Percentiles rank a stretch among this genome's conserved stretches.
Conservation (phyloP, 768 basidiomycete genomes). For the Crepidotus variabilis region DNA sequence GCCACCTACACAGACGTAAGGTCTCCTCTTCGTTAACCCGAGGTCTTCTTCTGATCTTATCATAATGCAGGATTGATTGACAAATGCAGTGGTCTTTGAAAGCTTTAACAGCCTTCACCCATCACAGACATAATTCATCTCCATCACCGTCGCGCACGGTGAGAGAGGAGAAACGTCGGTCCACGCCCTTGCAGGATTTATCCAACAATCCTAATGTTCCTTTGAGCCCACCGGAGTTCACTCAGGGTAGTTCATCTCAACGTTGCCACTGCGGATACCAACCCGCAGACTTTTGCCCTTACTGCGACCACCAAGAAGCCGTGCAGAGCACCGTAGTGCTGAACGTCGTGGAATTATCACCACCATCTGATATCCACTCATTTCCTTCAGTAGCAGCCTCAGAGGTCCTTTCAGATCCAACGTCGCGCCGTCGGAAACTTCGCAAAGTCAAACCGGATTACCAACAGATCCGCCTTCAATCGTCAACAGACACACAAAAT, state of each 20-base stretch:
- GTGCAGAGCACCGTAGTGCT: conserved; percentile 1
- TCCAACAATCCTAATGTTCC: background rate
- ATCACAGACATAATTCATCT: conserved; percentile 4
- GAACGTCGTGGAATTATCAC: background rate
- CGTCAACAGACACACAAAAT: conserved; percentile 1
- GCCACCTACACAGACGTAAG: background rate
- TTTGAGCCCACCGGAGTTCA: background rate
- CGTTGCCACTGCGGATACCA: conserved; percentile 13
- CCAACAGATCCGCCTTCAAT: conserved; percentile 13
- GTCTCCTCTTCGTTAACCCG: background rate
- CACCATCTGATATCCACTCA: background rate
- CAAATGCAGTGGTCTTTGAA: conserved; percentile 16
- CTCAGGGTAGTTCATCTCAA: background rate
- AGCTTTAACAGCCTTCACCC: conserved; percentile 12
- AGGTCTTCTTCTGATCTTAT: background rate
- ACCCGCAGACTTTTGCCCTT: conserved; percentile 19
- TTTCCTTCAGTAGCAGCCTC: background rate
- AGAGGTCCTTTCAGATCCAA: background rate
- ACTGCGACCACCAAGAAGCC: conserved; percentile 18
- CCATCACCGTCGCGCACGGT: background rate
- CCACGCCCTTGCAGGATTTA: background rate
- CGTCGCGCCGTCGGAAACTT: conserved; percentile 13
- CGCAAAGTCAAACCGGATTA: conserved; percentile 18
- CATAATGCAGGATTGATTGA: background rate
- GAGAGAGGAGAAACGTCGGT: background rate